These are phyloP conservation scores for Pseudopyrenochaeta lycopersici DNA, from an alignment of 2,329 filamentous ascomycete species.

Conservation along the genomic window DNA sequence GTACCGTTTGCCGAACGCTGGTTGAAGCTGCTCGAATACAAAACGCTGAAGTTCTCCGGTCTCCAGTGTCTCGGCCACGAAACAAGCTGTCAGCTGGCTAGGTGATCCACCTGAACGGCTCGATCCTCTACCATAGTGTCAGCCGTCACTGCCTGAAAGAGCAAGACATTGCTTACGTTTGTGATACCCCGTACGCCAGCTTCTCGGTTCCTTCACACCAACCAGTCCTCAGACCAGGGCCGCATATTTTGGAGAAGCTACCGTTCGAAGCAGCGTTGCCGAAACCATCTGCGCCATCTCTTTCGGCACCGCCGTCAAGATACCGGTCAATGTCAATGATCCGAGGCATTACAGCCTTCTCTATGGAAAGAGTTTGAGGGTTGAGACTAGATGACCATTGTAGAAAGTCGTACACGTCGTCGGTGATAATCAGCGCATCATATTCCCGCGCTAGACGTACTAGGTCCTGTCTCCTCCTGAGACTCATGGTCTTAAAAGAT, in stretches of 20 bases:
- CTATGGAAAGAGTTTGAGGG: conserved; percentile 33
- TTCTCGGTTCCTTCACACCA: conserved; percentile 80
- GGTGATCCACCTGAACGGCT: conserved; percentile 68
- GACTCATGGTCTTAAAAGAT: conserved; percentile 81
- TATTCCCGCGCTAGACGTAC: conserved; percentile 79
- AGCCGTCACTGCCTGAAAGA: conserved; percentile 20
- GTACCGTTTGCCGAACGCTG: conserved; percentile 65
- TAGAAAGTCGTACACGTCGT: conserved; percentile 95
- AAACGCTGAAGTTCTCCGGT: conserved; percentile 62
- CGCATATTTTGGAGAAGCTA: conserved; percentile 87
- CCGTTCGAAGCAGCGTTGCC: conserved; percentile 87
- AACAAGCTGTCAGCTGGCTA: conserved; percentile 66
- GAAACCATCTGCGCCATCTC: conserved; percentile 65
- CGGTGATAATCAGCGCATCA: conserved; percentile 83
- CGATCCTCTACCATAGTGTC: conserved; percentile 58
- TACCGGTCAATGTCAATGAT: conserved; percentile 80
- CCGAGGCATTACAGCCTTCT: conserved; percentile 68
- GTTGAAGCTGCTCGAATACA: conserved; percentile 63
- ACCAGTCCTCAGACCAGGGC: conserved; percentile 83
- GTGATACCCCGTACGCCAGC: conserved; percentile 66
- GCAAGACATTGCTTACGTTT: conserved; percentile 59
- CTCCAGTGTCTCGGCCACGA: conserved; percentile 64
- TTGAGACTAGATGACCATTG: conserved; percentile 70
- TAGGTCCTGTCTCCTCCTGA: conserved; percentile 71
- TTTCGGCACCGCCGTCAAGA: conserved; percentile 65